These are phyloP conservation scores for Leccinum imitatum DNA, from an alignment of 768 basidiomycete genomes.

Conservation along the genomic window DNA sequence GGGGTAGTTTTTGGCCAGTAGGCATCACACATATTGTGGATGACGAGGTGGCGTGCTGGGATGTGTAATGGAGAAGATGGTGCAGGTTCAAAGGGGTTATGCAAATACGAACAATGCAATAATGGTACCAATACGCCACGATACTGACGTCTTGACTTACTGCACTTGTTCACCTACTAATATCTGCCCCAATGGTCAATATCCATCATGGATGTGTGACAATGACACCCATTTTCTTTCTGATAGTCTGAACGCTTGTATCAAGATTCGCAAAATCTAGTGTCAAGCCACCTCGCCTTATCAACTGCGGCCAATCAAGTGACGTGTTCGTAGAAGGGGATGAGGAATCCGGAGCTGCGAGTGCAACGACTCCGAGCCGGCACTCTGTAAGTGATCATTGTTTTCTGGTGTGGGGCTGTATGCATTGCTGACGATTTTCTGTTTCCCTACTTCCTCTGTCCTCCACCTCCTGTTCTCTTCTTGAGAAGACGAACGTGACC, in stretches of 20 bases:
- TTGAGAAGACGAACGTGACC: slow-evolving; percentile 18
- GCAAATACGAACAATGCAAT: no score
- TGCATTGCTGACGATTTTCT: neutral
- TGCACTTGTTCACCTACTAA: neutral
- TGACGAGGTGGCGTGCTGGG: neutral
- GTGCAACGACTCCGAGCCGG: neutral
- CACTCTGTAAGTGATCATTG: slow-evolving; percentile 3
- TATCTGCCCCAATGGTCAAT: neutral
- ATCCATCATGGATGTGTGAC: neutral
- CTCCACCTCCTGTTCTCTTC: neutral
- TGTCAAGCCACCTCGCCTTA: neutral
- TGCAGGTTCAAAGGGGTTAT: neutral
- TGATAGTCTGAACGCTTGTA: slow-evolving; percentile 22
- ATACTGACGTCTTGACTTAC: neutral
- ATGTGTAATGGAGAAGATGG: neutral
- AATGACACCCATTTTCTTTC: no score
- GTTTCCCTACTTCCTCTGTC: neutral
- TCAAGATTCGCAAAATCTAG: slow-evolving; percentile 3
- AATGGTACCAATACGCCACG: no score
- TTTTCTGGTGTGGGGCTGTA: neutral
- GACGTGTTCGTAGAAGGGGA: neutral
- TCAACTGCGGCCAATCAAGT: slow-evolving; percentile 2
- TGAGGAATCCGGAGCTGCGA: neutral
- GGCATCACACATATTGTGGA: neutral
- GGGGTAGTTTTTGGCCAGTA: neutral